phyloP scores from a whole-genome alignment of 2,329 filamentous ascomycete genomes.

The Alternaria arborescens region DNA sequence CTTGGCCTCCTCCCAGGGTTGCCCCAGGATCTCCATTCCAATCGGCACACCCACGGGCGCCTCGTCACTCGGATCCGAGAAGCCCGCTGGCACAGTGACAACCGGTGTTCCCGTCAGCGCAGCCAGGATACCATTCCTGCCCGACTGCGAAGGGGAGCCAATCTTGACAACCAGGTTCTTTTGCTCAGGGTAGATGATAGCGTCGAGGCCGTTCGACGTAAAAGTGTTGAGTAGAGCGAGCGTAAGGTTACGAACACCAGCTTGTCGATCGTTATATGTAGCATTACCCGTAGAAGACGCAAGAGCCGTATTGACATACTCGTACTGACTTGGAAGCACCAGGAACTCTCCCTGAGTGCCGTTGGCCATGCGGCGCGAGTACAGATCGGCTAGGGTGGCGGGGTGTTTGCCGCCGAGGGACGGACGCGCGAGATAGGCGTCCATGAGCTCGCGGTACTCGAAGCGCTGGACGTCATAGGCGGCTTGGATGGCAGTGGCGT shows the following conservation, averaged over 20 bases:
- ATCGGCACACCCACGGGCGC: slow-evolving; percentile 68
- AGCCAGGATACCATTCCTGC: slow-evolving; percentile 66
- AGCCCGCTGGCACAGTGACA: slow-evolving; percentile 63
- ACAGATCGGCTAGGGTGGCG: slow-evolving; percentile 59
- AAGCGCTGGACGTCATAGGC: slow-evolving; percentile 67
- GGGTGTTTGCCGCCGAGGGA: slow-evolving; percentile 56
- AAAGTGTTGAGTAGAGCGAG: slow-evolving; percentile 62
- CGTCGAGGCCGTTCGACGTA: slow-evolving; percentile 60
- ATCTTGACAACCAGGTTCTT: slow-evolving; percentile 68
- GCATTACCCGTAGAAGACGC: slow-evolving; percentile 62
- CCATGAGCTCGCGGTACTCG: slow-evolving; percentile 66
- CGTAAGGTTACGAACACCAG: slow-evolving; percentile 63
- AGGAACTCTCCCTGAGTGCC: slow-evolving; percentile 59
- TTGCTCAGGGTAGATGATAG: slow-evolving; percentile 71
- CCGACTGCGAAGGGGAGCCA: slow-evolving; percentile 65
- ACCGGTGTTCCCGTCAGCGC: slow-evolving; percentile 64
- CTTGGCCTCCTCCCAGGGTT: slow-evolving; percentile 63
- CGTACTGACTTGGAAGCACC: slow-evolving; percentile 67
- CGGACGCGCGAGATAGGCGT: slow-evolving; percentile 62
- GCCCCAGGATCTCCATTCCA: slow-evolving; percentile 70
- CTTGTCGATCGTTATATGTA: slow-evolving; percentile 59
- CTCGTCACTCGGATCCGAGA: slow-evolving; percentile 58
- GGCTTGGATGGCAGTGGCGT: slow-evolving; percentile 59
- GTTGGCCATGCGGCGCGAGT: slow-evolving; percentile 49
- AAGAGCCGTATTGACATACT: slow-evolving; percentile 61